Evolutionary conservation across 768 basidiomycete genomes (phyloP), one percentile per base, ranked within the genome.

Genomic region (Leccinum rimulosum): DNA sequence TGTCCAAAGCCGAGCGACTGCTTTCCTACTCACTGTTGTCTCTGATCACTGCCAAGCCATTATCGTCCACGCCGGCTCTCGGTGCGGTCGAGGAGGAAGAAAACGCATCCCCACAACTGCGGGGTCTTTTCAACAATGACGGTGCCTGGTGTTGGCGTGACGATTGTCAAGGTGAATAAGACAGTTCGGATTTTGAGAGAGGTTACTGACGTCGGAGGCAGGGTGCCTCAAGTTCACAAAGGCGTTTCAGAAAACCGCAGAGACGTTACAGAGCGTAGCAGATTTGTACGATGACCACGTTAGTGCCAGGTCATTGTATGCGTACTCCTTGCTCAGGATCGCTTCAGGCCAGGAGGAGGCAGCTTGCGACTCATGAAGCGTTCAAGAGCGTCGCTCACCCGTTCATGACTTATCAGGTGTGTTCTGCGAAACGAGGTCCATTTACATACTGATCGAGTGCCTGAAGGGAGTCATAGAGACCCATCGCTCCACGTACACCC

Each of bases 131-230:
- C 55, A 93, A 93, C 62, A 76, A 78, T 9, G 82, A 89, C 27
- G 87, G 89, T 1, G 91, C 89, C 3, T 91, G 93, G 89, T 93
- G 91, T 70, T 95, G 92, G 91, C 80, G 85, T 27, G 90, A 94
- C 55, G 80, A 79, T 3, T 93, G 92, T 68, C 73, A 80, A 69
- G 51, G 51, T 52, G n/a, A 40, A 40, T 10, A 40, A 22, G 31
- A 52, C n/a, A 17, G n/a, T 33, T 10, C 19, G 27, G 1, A n/a
- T 40, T 8, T n/a, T n/a, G 17, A 40, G 40, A 40, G 17, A 40
- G 31, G 19, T 35, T n/a, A 19, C 19, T 52, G 12, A 52, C 19
- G 12, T 15, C 27, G 33, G 15, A 19, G 19, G 31, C 31, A 52
- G 91, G 86, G 38, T 94, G 92, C 68, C 73, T 93, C n/a, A 81